These are phyloP conservation scores for Triticum turgidum DNA, from an alignment of 176 grass and related monocot species.

Conservation along the genomic window DNA sequence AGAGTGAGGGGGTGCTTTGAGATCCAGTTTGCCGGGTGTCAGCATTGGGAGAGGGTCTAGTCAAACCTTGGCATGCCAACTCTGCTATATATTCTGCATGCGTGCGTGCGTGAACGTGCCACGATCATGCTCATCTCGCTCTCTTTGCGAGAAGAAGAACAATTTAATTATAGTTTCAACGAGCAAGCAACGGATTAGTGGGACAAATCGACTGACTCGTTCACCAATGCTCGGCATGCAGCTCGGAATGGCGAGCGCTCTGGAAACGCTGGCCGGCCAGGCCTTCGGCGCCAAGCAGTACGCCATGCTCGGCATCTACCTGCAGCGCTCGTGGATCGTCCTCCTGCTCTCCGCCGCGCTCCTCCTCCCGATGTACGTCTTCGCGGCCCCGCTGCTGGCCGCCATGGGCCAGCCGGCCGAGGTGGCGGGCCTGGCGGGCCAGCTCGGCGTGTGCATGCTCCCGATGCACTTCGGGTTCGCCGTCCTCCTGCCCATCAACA, in stretches of 20 bases:
- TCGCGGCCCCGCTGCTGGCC: slow-evolving; percentile 5
- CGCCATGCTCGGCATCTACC: slow-evolving; percentile 49
- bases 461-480: slow-evolving; percentile 37
- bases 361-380: slow-evolving; percentile 23
- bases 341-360: slow-evolving; percentile 32
- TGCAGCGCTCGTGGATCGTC: slow-evolving; percentile 51
- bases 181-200: not conserved
- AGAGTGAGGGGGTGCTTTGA: no score
- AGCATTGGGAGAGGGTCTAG: no score
- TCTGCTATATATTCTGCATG: no score
- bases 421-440: slow-evolving; percentile 4
- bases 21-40: no score
- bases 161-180: not conserved
- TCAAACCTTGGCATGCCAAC: no score
- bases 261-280: slow-evolving; percentile 50
- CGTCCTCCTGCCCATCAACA: slow-evolving; percentile 29
- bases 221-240: not conserved
- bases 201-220: not conserved
- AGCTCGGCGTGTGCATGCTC: slow-evolving; percentile 18
- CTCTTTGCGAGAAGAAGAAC: not conserved
- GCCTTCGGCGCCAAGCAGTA: slow-evolving; percentile 46
- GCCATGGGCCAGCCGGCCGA: slow-evolving; percentile 36
- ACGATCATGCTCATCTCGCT: no score
- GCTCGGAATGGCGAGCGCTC: slow-evolving; percentile 53
- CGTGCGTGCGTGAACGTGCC: no score